These are phyloP conservation scores for Butyriboletus loyo DNA, from an alignment of 768 basidiomycete genomes.

Conservation along the genomic window DNA sequence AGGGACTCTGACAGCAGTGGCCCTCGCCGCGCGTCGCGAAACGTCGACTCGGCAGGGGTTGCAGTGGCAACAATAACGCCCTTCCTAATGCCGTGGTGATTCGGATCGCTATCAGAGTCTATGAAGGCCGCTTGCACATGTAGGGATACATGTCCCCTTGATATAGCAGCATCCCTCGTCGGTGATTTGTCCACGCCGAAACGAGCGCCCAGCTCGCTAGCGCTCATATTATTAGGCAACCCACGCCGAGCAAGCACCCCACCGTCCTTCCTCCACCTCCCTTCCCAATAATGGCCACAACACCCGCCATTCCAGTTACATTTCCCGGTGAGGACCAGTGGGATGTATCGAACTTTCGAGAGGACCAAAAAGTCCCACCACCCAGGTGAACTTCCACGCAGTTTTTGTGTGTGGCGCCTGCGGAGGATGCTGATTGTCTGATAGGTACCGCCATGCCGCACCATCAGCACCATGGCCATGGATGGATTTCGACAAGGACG, in stretches of 20 bases:
- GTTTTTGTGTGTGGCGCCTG: neutral
- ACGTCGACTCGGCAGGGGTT: neutral
- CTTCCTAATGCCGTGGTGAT: conserved; percentile 1
- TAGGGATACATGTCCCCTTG: neutral
- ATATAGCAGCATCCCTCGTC: too few relatives aligned
- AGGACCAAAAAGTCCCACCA: conserved; percentile 17
- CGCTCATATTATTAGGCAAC: conserved; percentile 4
- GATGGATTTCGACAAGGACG: conserved; percentile 34
- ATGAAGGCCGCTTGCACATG: conserved; percentile 3
- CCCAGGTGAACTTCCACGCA: conserved; percentile 19
- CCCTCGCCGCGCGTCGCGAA: neutral
- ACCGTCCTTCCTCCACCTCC: neutral
- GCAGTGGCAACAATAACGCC: neutral
- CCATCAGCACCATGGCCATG: conserved; percentile 44
- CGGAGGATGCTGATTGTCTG: conserved; percentile 17
- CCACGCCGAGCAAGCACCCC: conserved; percentile 1
- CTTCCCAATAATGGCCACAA: conserved; percentile 12
- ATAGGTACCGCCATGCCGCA: conserved; percentile 36
- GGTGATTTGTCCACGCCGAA: neutral
- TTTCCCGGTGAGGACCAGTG: neutral
- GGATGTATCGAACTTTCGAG: conserved; percentile 14
- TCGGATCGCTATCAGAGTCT: neutral
- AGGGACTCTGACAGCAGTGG: neutral
- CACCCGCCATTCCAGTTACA: conserved; percentile 2
- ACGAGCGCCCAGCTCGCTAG: neutral